Evolutionary conservation across 805 yeast species (phyloP), one percentile per base, ranked within the genome.

Genomic region (Suhomyces pyralidae): DNA sequence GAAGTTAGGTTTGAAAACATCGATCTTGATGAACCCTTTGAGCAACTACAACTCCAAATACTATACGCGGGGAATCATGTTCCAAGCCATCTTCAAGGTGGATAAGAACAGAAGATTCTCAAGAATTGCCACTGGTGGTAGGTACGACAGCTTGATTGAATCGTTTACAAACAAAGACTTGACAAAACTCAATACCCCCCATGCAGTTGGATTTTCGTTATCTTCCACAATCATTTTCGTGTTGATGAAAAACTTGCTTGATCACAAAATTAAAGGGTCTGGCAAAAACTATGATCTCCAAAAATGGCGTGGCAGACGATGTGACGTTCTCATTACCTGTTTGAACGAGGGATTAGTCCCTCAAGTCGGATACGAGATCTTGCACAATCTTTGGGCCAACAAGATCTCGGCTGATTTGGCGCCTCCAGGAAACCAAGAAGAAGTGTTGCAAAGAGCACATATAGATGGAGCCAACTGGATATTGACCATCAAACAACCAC

Each of bases 61-160:
- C 64, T 94, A 92, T 64, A 74, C 78, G 38, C 83, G 84, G 15
- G 96, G 96, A 0, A 71, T 92, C 1, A 90, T 94, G 96, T 94
- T 93, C 65, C 96, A 90, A 59, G 90, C 88, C 0, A 81, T 90
- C 1, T 81, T 83, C 57, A 87, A 89, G 51, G 85, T 83, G 3
- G 83, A 77, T 60, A 78, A 61, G 55, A 77, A 63, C 56, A 65
- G 65, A 61, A 73, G 74, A 5, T 76, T 86, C 30, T 56, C 73
- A 0, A 57, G 78, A 40, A 73, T 94, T 40, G 94, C 94, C 14
- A 93, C 94, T 0, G 99, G 99, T 45, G 99, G 99, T 2, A 76
- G 99, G 51, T 94, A 91, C 64, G 98, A 93, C 61, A 74, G 77
- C 19, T 75, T 94, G 57, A 81, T 91, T 12, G 74, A 82, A 2